phyloP scores from a whole-genome alignment of 2,329 filamentous ascomycete species.

The Thermoascus crustaceus region DNA sequence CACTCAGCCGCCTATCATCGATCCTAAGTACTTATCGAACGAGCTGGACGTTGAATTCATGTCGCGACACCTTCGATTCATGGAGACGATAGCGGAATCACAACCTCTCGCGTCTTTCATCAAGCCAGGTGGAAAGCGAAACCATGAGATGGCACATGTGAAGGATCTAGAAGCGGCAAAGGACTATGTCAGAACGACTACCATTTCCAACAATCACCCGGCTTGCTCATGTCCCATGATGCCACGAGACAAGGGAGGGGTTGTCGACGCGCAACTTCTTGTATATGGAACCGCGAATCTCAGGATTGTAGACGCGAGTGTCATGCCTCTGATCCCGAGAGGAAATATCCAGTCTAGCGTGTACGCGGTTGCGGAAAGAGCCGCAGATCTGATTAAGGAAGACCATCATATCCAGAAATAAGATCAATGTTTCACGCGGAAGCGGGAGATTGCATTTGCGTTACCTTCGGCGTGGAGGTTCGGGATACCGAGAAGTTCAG shows the following conservation, averaged over 20 bases:
- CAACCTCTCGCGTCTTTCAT: conserved; percentile 6
- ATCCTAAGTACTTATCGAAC: conserved; percentile 5
- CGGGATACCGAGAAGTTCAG: too few species aligned
- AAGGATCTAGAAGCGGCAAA: conserved; percentile 9
- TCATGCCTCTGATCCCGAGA: conserved; percentile 26
- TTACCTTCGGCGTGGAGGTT: too few species aligned
- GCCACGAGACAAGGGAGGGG: conserved; percentile 19
- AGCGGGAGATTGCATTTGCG: too few species aligned
- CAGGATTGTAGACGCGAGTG: conserved; percentile 28
- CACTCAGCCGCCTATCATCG: conserved; percentile 2
- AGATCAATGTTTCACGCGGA: too few species aligned
- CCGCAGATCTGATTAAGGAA: conserved; percentile 19
- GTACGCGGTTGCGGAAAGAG: conserved; percentile 29
- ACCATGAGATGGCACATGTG: conserved; percentile 1
- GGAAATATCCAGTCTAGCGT: conserved; percentile 30
- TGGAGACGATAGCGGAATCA: conserved; percentile 5
- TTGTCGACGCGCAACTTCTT: conserved; percentile 21
- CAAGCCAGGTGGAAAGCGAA: conserved; percentile 6
- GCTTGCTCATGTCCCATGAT: conserved; percentile 27
- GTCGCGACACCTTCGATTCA: conserved; percentile 3
- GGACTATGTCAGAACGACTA: conserved; percentile 4
- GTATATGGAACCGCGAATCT: conserved; percentile 25
- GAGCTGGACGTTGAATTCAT: conserved; percentile 6
- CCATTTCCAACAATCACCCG: conserved; percentile 16
- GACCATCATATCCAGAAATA: too few species aligned